Conservation (phyloP, 495 filamentous ascomycete species). For the Trypethelium eluteriae region DNA sequence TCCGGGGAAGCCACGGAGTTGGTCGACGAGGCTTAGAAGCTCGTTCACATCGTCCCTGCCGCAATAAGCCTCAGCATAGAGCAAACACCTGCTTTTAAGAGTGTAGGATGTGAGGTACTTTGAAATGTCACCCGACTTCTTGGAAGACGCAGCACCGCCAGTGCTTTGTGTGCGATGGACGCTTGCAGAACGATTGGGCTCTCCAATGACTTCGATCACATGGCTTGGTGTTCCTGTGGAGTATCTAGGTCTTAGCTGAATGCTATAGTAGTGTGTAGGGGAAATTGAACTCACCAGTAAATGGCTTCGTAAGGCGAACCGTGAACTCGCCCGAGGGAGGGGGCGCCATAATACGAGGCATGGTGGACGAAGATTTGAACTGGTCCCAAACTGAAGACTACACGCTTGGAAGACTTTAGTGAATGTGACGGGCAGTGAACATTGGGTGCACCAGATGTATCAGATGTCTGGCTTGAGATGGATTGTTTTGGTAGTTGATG, state of each 20-base stretch:
- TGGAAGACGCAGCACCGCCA: slow-evolving; percentile 6
- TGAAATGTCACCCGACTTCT: slow-evolving; percentile 24
- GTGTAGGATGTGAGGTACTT: slow-evolving; percentile 11
- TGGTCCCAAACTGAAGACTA: too few relatives aligned
- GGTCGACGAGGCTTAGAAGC: slow-evolving; percentile 19
- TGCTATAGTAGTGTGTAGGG: background rate
- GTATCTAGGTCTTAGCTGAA: background rate
- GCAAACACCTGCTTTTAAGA: background rate
- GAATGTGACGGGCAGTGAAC: background rate
- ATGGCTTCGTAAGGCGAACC: slow-evolving; percentile 23
- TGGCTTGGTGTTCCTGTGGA: slow-evolving; percentile 18
- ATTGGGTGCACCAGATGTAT: too few relatives aligned
- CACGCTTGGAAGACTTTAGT: background rate
- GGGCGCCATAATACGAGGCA: slow-evolving; percentile 25
- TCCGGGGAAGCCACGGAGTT: slow-evolving; percentile 25
- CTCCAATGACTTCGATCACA: slow-evolving; percentile 24
- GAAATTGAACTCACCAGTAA: slow-evolving; percentile 16
- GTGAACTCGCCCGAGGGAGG: slow-evolving; percentile 25
- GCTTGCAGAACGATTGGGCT: slow-evolving; percentile 23
- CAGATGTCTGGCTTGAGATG: too few relatives aligned
- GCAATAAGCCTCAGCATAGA: background rate
- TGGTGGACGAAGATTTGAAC: background rate
- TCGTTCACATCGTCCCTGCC: slow-evolving; percentile 25
- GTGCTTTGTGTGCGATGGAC: slow-evolving; percentile 10
- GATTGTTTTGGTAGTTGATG: too few relatives aligned